Percentiles rank a stretch among this genome's conserved stretches.
Evolutionary conservation across 2,329 filamentous ascomycete species (phyloP).

Genomic region (Venturia aucupariae): DNA sequence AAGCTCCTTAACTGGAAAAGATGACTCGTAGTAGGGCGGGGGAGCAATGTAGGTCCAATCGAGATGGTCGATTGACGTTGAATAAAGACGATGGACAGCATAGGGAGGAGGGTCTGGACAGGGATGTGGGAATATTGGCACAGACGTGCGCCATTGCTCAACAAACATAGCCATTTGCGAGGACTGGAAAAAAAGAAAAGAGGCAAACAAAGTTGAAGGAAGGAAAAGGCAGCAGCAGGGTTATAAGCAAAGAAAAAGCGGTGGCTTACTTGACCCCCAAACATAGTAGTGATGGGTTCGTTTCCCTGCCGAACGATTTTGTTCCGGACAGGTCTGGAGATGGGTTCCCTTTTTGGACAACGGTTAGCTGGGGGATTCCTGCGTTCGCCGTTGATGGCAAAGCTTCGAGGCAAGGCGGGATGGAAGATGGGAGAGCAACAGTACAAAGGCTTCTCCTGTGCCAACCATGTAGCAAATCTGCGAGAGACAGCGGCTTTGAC

Average conservation of each 20-base stretch:
- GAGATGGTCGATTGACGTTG: neutral
- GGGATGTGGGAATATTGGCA: neutral
- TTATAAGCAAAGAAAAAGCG: neutral
- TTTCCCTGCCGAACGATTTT: neutral
- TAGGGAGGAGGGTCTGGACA: neutral
- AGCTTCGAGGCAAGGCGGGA: neutral
- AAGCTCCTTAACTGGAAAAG: neutral
- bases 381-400: neutral
- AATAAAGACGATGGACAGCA: conserved; percentile 2
- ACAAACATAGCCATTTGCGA: neutral
- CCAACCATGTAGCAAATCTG: neutral
- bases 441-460: neutral
- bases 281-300: conserved; percentile 5
- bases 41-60: neutral
- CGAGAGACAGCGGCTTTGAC: neutral
- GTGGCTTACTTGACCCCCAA: conserved; percentile 8
- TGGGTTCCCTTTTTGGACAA: neutral
- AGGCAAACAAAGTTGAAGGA: no score
- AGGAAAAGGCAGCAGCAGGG: neutral
- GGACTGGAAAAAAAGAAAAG: no score
- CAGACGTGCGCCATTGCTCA: neutral
- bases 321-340: neutral
- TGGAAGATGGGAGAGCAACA: neutral
- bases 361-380: neutral
- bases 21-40: neutral